Evolutionary conservation across 2,329 filamentous ascomycete genomes (phyloP).

Genomic region (Tolypocladium sp.): DNA sequence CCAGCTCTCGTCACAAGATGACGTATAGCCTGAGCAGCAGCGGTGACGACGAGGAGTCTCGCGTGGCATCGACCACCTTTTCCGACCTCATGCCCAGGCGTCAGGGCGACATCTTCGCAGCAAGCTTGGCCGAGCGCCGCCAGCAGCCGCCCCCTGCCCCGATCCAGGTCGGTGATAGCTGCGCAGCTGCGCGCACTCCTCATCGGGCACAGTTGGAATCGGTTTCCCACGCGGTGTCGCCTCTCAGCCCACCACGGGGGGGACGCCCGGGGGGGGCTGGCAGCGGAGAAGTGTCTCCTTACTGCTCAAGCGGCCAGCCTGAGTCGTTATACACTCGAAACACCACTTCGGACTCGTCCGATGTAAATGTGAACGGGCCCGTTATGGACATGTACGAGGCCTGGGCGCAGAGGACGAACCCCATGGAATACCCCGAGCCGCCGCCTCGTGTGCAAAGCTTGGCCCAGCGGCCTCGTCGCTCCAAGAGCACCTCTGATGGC

Average conservation of each 20-base stretch:
- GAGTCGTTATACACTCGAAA: neutral
- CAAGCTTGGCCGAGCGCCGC: constrained; percentile 20
- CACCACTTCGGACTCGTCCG: neutral
- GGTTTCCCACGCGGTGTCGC: constrained; percentile 14
- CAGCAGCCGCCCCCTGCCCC: constrained; percentile 15
- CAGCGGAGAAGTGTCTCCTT: neutral
- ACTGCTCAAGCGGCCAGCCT: neutral
- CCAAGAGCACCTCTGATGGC: constrained; percentile 19
- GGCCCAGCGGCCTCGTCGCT: constrained; percentile 13
- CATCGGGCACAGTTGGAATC: constrained; percentile 10
- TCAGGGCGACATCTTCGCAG: constrained; percentile 7
- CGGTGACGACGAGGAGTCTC: neutral
- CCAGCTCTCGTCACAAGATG: neutral
- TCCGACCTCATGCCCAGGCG: constrained; percentile 20
- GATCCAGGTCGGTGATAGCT: constrained; percentile 12
- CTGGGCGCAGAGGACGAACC: constrained; percentile 10
- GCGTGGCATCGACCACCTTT: constrained; percentile 14
- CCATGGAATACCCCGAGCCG: constrained; percentile 9
- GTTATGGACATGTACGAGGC: constrained; percentile 12
- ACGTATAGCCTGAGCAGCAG: constrained; percentile 4
- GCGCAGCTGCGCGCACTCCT: constrained; percentile 1
- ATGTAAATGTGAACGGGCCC: constrained; percentile 6
- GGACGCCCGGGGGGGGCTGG: neutral
- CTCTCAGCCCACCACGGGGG: constrained; percentile 10
- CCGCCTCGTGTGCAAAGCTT: constrained; percentile 6